Conservation (phyloP, 2,329 filamentous ascomycete species). For the Bipolaris oryzae region DNA sequence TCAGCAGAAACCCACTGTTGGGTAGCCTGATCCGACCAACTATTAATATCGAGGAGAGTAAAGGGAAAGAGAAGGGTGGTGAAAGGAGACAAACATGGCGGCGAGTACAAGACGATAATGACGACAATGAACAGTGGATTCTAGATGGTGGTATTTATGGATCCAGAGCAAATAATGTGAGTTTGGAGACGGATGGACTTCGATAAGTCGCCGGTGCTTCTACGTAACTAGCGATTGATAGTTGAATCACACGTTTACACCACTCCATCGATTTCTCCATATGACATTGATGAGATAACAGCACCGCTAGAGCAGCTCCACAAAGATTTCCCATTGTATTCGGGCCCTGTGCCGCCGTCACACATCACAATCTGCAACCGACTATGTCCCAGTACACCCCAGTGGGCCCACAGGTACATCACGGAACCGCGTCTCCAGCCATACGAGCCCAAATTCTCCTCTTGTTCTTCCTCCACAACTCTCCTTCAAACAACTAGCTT, state of each 20-base stretch:
- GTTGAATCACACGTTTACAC: not conserved
- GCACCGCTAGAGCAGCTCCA: not conserved
- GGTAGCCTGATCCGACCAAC: constrained; percentile 70
- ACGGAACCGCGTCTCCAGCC: not conserved
- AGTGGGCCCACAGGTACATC: not conserved
- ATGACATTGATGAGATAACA: not conserved
- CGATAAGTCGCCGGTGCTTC: constrained; percentile 2
- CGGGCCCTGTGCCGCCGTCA: too few relatives aligned
- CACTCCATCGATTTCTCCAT: not conserved
- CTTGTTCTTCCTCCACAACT: too few relatives aligned
- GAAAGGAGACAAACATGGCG: constrained; percentile 54
- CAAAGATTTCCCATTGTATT: not conserved
- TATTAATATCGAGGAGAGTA: constrained; percentile 58
- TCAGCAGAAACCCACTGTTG: constrained; percentile 72
- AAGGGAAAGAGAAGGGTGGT: constrained; percentile 53
- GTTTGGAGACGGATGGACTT: constrained; percentile 23
- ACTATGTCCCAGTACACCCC: not conserved
- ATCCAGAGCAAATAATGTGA: constrained; percentile 20
- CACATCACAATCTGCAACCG: not conserved
- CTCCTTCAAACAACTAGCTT: not conserved
- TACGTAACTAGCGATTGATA: not conserved
- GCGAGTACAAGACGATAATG: constrained; percentile 59
- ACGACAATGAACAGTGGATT: constrained; percentile 61
- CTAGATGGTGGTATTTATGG: constrained; percentile 59
- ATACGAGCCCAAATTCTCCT: too few relatives aligned